Conservation (phyloP, 2,329 filamentous ascomycete genomes). For the Aspergillus ochraceus region DNA sequence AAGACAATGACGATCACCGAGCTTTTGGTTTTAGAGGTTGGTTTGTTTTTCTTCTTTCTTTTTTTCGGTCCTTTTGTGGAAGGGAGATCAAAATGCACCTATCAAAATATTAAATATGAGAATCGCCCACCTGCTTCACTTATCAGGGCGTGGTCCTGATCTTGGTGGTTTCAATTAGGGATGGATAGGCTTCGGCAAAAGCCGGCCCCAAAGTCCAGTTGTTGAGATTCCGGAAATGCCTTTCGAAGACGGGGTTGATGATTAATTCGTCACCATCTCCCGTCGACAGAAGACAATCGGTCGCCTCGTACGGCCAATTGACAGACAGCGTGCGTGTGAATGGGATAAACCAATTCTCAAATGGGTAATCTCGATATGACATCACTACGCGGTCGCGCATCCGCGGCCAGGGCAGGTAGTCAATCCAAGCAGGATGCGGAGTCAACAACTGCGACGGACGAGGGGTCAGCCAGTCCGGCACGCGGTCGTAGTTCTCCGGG, state of each 20-base stretch:
- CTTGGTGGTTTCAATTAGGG: constrained; percentile 45
- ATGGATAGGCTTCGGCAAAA: constrained; percentile 67
- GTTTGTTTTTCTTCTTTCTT: not conserved
- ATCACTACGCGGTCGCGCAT: constrained; percentile 69
- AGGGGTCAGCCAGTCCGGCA: constrained; percentile 73
- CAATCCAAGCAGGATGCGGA: constrained; percentile 77
- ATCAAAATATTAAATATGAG: not conserved
- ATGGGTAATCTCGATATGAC: constrained; percentile 59
- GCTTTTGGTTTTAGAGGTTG: not conserved
- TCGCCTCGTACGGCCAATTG: constrained; percentile 81
- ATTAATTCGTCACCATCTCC: constrained; percentile 61
- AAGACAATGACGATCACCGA: not conserved
- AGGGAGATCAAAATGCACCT: not conserved
- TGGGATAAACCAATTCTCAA: constrained; percentile 80
- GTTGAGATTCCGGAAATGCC: constrained; percentile 69
- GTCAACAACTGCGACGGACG: constrained; percentile 64
- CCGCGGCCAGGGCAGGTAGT: constrained; percentile 75
- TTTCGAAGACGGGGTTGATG: constrained; percentile 85
- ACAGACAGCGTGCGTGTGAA: constrained; percentile 74
- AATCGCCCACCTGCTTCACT: not conserved
- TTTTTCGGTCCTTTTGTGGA: not conserved
- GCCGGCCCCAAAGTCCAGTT: constrained; percentile 79
- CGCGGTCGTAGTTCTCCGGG: constrained; percentile 72
- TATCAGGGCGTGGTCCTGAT: constrained; percentile 29
- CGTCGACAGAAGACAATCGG: constrained; percentile 64